Conservation (phyloP, 2,329 filamentous ascomycete genomes). For the Curvularia hawaiiensis region DNA sequence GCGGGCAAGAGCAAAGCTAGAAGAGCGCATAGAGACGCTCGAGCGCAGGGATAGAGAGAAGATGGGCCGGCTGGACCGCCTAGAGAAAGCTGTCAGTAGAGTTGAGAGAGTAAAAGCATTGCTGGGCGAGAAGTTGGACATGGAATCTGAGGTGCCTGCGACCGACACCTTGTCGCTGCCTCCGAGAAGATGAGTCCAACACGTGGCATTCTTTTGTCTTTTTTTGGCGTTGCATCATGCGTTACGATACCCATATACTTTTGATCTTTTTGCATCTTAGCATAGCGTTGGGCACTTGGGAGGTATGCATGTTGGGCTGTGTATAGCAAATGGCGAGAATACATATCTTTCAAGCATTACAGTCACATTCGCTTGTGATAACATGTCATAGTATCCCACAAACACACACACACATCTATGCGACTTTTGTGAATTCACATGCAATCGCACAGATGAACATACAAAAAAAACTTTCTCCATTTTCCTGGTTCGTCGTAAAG, state of each 20-base stretch:
- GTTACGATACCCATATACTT: slow-evolving; percentile 12
- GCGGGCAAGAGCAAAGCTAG: slow-evolving; percentile 70
- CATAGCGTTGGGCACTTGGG: slow-evolving; percentile 6
- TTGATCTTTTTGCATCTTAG: slow-evolving; percentile 6
- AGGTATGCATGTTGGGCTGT: background rate
- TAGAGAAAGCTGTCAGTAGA: slow-evolving; percentile 72
- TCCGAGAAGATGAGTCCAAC: slow-evolving; percentile 3
- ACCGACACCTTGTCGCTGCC: slow-evolving; percentile 1
- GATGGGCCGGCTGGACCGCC: slow-evolving; percentile 67
- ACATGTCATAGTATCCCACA: background rate
- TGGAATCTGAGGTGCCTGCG: background rate
- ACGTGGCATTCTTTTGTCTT: background rate
- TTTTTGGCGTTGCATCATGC: slow-evolving; percentile 6
- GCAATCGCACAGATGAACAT: no score
- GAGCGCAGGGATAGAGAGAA: slow-evolving; percentile 75
- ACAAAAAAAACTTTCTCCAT: no score
- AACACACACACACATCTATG: background rate
- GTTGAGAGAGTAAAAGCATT: slow-evolving; percentile 73
- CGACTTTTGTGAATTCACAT: background rate
- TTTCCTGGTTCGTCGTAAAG: no score
- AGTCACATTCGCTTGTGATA: background rate
- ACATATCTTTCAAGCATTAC: background rate
- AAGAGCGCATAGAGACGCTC: slow-evolving; percentile 70
- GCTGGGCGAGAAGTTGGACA: slow-evolving; percentile 46
- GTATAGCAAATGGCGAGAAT: background rate